Evolutionary conservation across 345 rosid genomes (phyloP), one percentile per base, ranked within the genome.

Genomic region (Limnanthes douglasii): DNA sequence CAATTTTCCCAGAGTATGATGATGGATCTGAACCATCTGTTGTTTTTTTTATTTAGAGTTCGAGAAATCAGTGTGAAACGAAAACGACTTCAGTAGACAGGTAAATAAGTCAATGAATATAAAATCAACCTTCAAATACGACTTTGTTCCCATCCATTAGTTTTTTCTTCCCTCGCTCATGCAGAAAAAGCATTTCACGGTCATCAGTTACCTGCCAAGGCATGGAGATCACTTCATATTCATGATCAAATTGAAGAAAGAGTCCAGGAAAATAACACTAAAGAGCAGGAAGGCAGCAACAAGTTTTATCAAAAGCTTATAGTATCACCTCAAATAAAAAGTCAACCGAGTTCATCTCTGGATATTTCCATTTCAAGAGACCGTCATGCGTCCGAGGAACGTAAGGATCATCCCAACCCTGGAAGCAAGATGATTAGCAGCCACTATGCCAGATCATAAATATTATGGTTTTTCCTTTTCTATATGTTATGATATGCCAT

Each of bases 401-500:
- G 26, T 92, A 92, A 26, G 94, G 94, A 64, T 92, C 99, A 62
- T 92, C 99, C 99, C 99, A 92, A 37, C 93, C 96, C 96, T 92
- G n/a, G 38, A 30, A 27, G 21, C 11, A 8, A 37, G 7, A 21
- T 16, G n/a, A 42, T 9, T 15, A 27, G 21, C 37, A 17, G 23
- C 19, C 37, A 14, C 20, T 13, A 36, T 21, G n/a, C n/a, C n/a
- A n/a, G n/a, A n/a, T n/a, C n/a, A n/a, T n/a, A n/a, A n/a, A n/a
- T n/a, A n/a, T n/a, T n/a, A n/a, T n/a, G n/a, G n/a, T n/a, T n/a
- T n/a, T n/a, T n/a, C n/a, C n/a, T n/a, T n/a, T n/a, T n/a, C n/a
- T n/a, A n/a, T n/a, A n/a, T n/a, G n/a, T n/a, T n/a, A n/a, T n/a
- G n/a, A n/a, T n/a, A n/a, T n/a, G n/a, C n/a, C n/a, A n/a, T n/a